phyloP scores from a whole-genome alignment of 306 rosid species.

The Lathyrus tuberosus region DNA sequence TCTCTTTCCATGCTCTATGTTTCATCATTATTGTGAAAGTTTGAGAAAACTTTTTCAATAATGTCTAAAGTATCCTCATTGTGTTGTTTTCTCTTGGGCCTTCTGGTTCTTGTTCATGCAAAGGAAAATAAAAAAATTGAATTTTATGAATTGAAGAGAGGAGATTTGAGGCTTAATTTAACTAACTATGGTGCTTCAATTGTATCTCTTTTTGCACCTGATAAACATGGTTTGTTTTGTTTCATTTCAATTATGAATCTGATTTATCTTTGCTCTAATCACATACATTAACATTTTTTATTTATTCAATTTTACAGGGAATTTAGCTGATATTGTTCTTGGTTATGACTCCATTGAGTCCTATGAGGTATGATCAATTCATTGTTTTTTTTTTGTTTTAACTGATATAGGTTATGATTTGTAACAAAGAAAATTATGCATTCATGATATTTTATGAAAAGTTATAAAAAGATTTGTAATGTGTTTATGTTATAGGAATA shows the following conservation, averaged over 20 bases:
- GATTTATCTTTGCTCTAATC: neutral
- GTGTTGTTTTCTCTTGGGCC: slow-evolving; percentile 5
- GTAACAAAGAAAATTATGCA: neutral
- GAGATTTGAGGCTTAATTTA: slow-evolving; percentile 28
- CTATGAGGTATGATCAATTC: slow-evolving; percentile 36
- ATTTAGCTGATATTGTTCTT: slow-evolving; percentile 46
- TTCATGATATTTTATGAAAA: neutral
- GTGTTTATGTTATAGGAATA: neutral
- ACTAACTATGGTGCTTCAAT: slow-evolving; percentile 52
- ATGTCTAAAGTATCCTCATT: slow-evolving; percentile 32
- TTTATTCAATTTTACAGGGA: slow-evolving; percentile 31
- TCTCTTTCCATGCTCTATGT: neutral
- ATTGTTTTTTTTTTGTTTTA: slow-evolving; percentile 1
- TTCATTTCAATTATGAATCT: neutral
- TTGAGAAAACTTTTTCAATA: neutral
- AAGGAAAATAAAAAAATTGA: slow-evolving; percentile 27
- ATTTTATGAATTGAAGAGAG: slow-evolving; percentile 38
- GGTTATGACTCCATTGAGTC: slow-evolving; percentile 43
- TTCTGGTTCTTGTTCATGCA: slow-evolving; percentile 22
- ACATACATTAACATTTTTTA: neutral
- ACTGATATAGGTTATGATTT: neutral
- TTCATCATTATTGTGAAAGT: neutral
- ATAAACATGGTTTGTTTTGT: slow-evolving; percentile 41
- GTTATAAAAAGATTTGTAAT: neutral
- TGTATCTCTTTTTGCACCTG: slow-evolving; percentile 37